Percentiles rank a stretch among this genome's conserved stretches.
These are phyloP conservation scores for Xylariaceae sp. DNA, from an alignment of 2,329 filamentous ascomycete species.

Conservation along the genomic window DNA sequence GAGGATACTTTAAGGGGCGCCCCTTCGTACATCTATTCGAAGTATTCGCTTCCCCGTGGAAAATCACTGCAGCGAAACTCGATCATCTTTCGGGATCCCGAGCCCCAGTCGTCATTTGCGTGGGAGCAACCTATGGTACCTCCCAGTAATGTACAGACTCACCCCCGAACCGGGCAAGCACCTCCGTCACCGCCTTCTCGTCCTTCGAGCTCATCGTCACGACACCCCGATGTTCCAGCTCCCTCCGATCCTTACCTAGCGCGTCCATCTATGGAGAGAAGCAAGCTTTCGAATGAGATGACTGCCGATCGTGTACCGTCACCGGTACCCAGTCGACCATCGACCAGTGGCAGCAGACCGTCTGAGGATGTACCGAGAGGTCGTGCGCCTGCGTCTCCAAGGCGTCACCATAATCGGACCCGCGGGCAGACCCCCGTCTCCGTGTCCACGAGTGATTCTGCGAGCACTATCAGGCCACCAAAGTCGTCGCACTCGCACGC, in stretches of 20 bases:
- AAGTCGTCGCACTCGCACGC: conserved; percentile 38
- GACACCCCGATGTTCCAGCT: conserved; percentile 25
- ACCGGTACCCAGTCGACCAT: conserved; percentile 36
- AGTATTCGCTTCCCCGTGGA: conserved; percentile 75
- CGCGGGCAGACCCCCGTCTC: conserved; percentile 41
- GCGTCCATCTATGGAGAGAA: conserved; percentile 42
- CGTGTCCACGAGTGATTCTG: conserved; percentile 43
- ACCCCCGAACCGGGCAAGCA: conserved; percentile 35
- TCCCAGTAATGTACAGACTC: conserved; percentile 35
- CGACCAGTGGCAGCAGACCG: conserved; percentile 34
- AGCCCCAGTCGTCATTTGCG: conserved; percentile 46
- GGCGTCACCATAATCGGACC: conserved; percentile 29
- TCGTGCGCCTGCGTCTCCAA: conserved; percentile 30
- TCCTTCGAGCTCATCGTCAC: conserved; percentile 47
- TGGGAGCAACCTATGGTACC: conserved; percentile 51
- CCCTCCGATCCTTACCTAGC: conserved; percentile 32
- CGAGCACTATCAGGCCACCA: conserved; percentile 43
- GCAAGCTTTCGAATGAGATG: conserved; percentile 43
- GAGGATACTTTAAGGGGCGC: conserved; percentile 44
- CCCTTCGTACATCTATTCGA: conserved; percentile 79
- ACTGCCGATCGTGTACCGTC: conserved; percentile 33
- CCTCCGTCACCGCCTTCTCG: conserved; percentile 56
- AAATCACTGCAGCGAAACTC: conserved; percentile 67
- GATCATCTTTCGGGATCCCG: conserved; percentile 47
- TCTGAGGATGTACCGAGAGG: conserved; percentile 44